These are phyloP conservation scores for Earliella scabrosa DNA, from an alignment of 1,284 basidiomycete genomes.

Conservation along the genomic window DNA sequence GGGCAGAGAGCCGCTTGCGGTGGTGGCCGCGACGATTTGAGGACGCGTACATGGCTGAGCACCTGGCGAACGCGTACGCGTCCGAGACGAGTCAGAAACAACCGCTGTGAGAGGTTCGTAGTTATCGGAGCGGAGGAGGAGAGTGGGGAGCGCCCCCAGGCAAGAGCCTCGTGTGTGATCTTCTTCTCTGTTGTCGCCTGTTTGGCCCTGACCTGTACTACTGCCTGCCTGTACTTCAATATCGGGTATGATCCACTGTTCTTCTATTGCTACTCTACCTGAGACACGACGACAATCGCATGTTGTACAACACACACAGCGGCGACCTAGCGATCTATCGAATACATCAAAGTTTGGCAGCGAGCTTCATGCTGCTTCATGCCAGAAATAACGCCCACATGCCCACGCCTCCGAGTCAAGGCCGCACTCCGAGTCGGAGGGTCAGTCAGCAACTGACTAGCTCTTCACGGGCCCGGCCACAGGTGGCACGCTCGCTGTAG, in stretches of 20 bases:
- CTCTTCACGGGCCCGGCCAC: slow-evolving; percentile 7
- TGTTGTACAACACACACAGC: background rate
- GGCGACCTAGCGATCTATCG: background rate
- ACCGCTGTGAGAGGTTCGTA: background rate
- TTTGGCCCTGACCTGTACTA: slow-evolving; percentile 4
- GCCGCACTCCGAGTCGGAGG: too few relatives aligned
- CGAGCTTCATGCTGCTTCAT: too few relatives aligned
- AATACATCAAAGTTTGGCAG: too few relatives aligned
- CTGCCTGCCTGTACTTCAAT: background rate
- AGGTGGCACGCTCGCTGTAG: background rate
- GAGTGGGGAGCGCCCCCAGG: background rate
- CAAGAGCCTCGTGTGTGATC: background rate
- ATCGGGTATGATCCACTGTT: background rate
- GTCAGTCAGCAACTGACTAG: background rate
- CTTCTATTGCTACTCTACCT: background rate
- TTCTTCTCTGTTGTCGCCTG: slow-evolving; percentile 9
- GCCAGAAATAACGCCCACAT: background rate
- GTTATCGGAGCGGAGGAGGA: background rate
- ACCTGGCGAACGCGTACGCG: slow-evolving; percentile 14
- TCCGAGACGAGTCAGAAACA: slow-evolving; percentile 9
- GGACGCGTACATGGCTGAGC: slow-evolving; percentile 20
- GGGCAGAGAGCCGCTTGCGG: slow-evolving; percentile 58
- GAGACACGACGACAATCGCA: background rate
- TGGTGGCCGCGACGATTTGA: slow-evolving; percentile 38
- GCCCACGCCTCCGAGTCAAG: background rate